Evolutionary conservation across 78 protist genomes (phyloP).

Genomic region (Bigelowiella natans): DNA sequence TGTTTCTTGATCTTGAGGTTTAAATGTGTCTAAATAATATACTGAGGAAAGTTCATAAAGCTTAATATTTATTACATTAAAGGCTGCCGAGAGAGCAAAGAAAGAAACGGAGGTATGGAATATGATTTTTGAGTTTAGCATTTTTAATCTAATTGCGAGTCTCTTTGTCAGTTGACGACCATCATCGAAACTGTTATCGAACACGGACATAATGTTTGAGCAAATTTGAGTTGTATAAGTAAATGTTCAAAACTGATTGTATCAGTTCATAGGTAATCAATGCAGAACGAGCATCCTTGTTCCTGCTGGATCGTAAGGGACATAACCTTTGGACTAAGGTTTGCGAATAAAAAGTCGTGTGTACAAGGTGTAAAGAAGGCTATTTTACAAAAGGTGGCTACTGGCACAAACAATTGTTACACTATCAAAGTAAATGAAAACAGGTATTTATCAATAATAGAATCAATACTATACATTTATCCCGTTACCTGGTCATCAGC

Average conservation of each 20-base stretch:
- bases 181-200: neutral
- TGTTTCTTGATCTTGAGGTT: neutral
- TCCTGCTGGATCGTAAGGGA: neutral
- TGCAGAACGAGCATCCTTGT: neutral
- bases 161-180: no score
- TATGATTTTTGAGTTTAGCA: no score
- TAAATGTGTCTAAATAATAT: neutral
- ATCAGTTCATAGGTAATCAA: neutral
- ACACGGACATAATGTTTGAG: neutral
- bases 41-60: neutral
- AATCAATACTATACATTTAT: no score
- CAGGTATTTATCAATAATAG: no score
- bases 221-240: neutral
- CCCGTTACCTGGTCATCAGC: no score
- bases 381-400: no score
- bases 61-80: neutral
- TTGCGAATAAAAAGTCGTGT: no score
- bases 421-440: no score
- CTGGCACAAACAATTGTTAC: no score
- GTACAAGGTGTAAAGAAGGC: no score
- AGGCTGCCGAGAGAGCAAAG: neutral
- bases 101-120: neutral
- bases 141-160: no score
- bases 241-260: no score
- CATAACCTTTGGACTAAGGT: neutral